Percentiles rank a stretch among this genome's conserved stretches.
Evolutionary conservation across 192 early-diverging fungal species (phyloP).

Genomic region (Entophlyctis luteolus): DNA sequence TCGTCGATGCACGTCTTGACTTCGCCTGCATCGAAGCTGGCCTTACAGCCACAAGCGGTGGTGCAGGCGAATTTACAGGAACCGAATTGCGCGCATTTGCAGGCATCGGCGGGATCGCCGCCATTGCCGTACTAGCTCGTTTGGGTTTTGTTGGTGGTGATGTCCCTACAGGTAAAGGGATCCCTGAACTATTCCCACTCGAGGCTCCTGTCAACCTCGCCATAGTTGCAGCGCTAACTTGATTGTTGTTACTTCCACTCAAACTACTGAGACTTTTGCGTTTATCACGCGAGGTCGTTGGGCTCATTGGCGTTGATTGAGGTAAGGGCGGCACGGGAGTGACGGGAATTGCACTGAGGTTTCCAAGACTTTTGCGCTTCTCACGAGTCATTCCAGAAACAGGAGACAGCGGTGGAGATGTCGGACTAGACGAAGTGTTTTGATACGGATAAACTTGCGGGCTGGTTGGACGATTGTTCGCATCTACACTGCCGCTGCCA

Average conservation of each 20-base stretch:
- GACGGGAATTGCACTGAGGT: not conserved
- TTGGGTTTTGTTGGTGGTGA: too few species aligned
- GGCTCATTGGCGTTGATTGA: too few species aligned
- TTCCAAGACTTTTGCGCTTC: too few species aligned
- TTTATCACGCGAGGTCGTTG: not conserved
- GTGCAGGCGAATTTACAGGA: not conserved
- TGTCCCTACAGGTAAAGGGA: too few species aligned
- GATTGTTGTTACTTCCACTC: not conserved
- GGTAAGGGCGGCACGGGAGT: not conserved
- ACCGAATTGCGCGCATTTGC: not conserved
- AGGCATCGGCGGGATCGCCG: not conserved
- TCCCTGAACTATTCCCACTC: too few species aligned
- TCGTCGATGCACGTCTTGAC: constrained; percentile 5
- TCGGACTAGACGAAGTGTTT: not conserved
- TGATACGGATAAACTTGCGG: constrained; percentile 15
- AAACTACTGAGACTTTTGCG: constrained; percentile 1
- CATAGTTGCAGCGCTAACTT: not conserved
- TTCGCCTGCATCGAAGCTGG: not conserved
- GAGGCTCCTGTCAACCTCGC: too few species aligned
- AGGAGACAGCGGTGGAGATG: not conserved
- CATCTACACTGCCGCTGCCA: constrained; percentile 10
- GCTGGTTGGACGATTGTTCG: not conserved
- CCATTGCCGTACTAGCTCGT: not conserved
- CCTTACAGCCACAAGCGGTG: not conserved
- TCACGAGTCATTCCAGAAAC: too few species aligned